Evolutionary conservation across 179 eudicot species (phyloP), one percentile per base, ranked within the genome.

Genomic region (Sideroxylon spinosum): DNA sequence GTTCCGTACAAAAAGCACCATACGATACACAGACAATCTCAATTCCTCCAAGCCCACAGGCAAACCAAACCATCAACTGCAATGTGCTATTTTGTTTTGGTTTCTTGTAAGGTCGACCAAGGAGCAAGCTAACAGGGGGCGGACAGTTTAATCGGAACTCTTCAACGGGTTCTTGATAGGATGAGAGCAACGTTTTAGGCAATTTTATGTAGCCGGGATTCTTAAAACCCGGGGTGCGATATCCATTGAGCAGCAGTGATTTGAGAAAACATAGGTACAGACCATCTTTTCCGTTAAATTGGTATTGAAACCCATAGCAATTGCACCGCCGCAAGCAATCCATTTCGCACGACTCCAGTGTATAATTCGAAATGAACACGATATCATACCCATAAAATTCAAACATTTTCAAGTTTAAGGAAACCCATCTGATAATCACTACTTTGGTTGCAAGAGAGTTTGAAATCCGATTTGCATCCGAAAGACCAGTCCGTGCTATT

Each of bases 301-400:
- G 61, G 57, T 20, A 77, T 7, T 73, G 59, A 37, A 83, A 77
- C 0, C 79, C 86, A 71, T 52, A 29, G 61, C 86, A 83, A 32
- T 29, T 17, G 68, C 73, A 74, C 10, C 8, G 17, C 14, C 65
- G 29, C 81, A 76, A 23, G 52, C 86, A 83, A 17, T 56, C 16
- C 8, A 61, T 62, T 25, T 67, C 63, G n/a, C 81, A 83, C n/a
- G 9, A 7, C 16, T 77, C 25, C 0, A 72, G 52, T 3, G 83
- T 80, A 50, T 48, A 28, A 28, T 74, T 80, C 0, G 0, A 7
- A 8, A 19, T 16, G 26, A 4, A 60, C 9, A 6, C 32, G 23
- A 53, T 37, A 19, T 78, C 81, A 26, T 76, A 74, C 44, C 86
- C 83, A 12, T 68, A 77, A 50, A 80, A 83, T 16, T 83, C 86